Evolutionary conservation across 441 rosid genomes (phyloP).

Genomic region (Bruguiera hainesii): DNA sequence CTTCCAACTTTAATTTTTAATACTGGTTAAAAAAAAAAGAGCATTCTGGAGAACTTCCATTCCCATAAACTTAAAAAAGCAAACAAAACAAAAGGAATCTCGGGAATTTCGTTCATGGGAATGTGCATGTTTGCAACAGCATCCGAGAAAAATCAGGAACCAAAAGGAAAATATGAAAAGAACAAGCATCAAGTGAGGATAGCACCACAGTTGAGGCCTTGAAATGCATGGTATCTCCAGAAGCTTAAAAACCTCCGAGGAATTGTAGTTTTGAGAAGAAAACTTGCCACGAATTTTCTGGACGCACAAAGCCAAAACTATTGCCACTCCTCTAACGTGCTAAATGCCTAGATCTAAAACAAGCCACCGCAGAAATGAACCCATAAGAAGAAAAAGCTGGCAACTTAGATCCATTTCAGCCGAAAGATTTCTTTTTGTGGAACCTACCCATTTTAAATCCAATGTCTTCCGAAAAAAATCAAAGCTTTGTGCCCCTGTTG

Average conservation of each 20-base stretch:
- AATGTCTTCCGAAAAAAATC: background rate
- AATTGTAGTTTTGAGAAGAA: conserved; percentile 1
- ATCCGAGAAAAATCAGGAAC: background rate
- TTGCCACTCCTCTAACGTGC: background rate
- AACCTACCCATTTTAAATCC: background rate
- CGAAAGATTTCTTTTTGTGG: background rate
- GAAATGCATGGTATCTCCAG: conserved; percentile 4
- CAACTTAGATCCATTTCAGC: conserved; percentile 17
- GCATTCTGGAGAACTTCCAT: background rate
- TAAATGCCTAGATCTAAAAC: conserved; percentile 19
- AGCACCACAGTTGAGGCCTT: conserved; percentile 4
- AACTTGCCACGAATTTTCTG: conserved; percentile 4
- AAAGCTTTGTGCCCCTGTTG: background rate
- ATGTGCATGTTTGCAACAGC: background rate
- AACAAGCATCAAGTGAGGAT: background rate
- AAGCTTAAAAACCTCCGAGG: conserved; percentile 1
- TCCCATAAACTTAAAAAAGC: background rate
- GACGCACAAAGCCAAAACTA: background rate
- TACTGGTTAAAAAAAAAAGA: background rate
- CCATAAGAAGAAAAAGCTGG: background rate
- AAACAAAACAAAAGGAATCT: too few relatives aligned
- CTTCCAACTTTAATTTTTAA: conserved; percentile 1
- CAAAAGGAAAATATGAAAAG: background rate
- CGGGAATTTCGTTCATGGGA: too few relatives aligned
- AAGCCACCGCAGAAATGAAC: background rate